Evolutionary conservation across 2,329 filamentous ascomycete species (phyloP).

Genomic region (Cladobotryum protrusum): DNA sequence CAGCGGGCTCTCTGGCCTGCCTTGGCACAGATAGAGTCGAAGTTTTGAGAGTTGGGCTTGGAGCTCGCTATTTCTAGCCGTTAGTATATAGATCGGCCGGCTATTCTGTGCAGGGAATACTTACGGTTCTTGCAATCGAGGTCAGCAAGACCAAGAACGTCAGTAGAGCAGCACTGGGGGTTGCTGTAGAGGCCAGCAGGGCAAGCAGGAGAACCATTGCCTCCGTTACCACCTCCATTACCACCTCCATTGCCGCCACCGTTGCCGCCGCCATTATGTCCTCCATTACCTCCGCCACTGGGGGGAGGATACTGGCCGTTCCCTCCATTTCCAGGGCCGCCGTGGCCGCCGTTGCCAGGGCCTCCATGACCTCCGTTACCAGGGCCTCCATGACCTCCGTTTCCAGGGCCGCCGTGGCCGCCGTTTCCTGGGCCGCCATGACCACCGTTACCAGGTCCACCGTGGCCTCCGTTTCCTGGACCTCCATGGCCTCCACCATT

Average conservation of each 20-base stretch:
- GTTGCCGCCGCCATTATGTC: neutral
- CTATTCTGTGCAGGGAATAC: neutral
- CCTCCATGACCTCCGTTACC: no score
- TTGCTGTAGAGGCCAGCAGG: neutral
- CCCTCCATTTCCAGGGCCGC: no score
- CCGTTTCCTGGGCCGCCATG: no score
- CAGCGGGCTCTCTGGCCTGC: neutral
- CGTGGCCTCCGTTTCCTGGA: no score
- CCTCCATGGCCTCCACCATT: no score
- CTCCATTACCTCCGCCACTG: neutral
- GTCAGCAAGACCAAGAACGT: conserved; percentile 1
- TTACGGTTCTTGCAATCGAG: conserved; percentile 8
- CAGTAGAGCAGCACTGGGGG: conserved; percentile 4
- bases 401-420: no score
- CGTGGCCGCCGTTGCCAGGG: neutral
- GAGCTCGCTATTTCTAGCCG: neutral
- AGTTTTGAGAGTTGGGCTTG: neutral
- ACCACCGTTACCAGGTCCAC: no score
- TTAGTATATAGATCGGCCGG: neutral
- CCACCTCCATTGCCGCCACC: neutral
- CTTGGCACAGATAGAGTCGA: neutral
- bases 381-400: neutral
- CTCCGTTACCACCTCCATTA: neutral
- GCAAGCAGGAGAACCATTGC: neutral
- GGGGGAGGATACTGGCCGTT: no score